phyloP scores from a whole-genome alignment of 176 grass and related monocot species.

The Juncus effusus region DNA sequence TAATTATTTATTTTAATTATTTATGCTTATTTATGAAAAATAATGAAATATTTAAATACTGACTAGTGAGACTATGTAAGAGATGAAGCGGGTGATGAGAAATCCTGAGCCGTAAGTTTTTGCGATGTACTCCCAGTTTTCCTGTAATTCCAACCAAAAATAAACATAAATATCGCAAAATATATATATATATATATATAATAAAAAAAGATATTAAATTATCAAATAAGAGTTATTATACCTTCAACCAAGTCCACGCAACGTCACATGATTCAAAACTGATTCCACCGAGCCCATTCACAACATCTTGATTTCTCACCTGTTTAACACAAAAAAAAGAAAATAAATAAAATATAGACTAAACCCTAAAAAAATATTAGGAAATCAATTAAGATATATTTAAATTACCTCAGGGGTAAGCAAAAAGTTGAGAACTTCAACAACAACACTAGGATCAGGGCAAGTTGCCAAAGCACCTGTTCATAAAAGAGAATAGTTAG shows the following conservation, averaged over 20 bases:
- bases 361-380: constrained; percentile 15
- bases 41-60: neutral
- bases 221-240: constrained; percentile 23
- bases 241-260: constrained; percentile 94
- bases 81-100: constrained; percentile 59
- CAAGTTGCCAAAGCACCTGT: constrained; percentile 76
- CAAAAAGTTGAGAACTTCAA: constrained; percentile 63
- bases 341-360: constrained; percentile 21
- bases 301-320: constrained; percentile 85
- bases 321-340: constrained; percentile 24
- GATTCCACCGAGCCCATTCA: constrained; percentile 65
- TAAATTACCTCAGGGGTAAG: constrained; percentile 62
- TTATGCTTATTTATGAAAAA: neutral
- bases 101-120: constrained; percentile 66
- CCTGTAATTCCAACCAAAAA: constrained; percentile 39
- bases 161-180: constrained; percentile 5
- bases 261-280: constrained; percentile 48
- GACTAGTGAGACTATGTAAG: constrained; percentile 53
- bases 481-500: too few relatives aligned
- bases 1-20: neutral
- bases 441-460: constrained; percentile 65
- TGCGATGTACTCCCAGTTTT: constrained; percentile 82
- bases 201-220: constrained; percentile 3
- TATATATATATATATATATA: neutral
- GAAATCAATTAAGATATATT: constrained; percentile 3